Percentiles rank a stretch among this genome's conserved stretches.
Evolutionary conservation across 495 filamentous ascomycete species (phyloP).

Genomic region (Aspergillus nidulans): DNA sequence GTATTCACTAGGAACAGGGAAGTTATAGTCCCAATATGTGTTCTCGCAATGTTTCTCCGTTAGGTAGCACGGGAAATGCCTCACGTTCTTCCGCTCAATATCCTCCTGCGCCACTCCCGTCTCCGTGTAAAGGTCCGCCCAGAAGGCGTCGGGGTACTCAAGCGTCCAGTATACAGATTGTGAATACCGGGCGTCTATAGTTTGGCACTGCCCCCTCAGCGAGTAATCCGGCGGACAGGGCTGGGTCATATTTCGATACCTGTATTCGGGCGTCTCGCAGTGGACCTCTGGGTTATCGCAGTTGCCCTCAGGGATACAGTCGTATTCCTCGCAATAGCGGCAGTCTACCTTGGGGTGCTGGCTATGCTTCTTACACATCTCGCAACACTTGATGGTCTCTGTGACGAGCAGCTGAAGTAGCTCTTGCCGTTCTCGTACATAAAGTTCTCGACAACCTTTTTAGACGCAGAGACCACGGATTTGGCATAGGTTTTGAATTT

Average conservation of each 20-base stretch:
- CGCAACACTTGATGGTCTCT: not conserved
- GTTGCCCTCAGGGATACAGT: not conserved
- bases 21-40: not conserved
- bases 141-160: not conserved
- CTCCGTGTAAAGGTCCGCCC: not conserved
- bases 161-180: slow-evolving; percentile 7
- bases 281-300: not conserved
- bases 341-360: not conserved
- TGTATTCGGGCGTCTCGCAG: not conserved
- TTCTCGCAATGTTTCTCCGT: not conserved
- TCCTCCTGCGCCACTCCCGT: not conserved
- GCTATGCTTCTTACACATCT: not conserved
- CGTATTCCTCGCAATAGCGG: not conserved
- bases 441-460: not conserved
- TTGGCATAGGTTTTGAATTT: slow-evolving; percentile 1
- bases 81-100: not conserved
- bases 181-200: not conserved
- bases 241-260: not conserved
- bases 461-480: not conserved
- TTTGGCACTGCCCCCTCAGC: not conserved
- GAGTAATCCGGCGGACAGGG: slow-evolving; percentile 7
- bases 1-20: slow-evolving; percentile 3
- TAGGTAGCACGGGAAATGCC: not conserved
- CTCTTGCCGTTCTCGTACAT: not conserved
- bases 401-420: slow-evolving; percentile 5